Conservation (phyloP, 2,329 filamentous ascomycete genomes). For the Pyrenochaeta sp. region DNA sequence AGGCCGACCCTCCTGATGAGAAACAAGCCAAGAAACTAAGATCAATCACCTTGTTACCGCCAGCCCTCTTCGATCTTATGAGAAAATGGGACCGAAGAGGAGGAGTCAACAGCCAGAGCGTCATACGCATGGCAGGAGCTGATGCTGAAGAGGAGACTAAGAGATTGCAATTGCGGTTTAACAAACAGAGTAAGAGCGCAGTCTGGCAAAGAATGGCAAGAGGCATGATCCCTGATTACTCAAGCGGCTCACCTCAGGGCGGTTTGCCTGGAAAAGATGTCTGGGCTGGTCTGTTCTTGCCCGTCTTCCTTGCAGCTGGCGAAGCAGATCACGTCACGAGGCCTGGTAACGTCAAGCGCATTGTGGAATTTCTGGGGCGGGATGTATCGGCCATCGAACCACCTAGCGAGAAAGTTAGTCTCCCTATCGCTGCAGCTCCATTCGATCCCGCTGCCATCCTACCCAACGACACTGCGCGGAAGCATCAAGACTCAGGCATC, state of each 20-base stretch:
- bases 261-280: constrained; percentile 73
- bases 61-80: constrained; percentile 76
- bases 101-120: constrained; percentile 78
- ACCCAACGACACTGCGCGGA: constrained; percentile 26
- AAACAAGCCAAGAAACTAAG: constrained; percentile 60
- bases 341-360: constrained; percentile 73
- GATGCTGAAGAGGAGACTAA: constrained; percentile 71
- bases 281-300: constrained; percentile 76
- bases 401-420: constrained; percentile 44
- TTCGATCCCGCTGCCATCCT: constrained; percentile 46
- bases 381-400: constrained; percentile 43
- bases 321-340: constrained; percentile 79
- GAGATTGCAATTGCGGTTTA: constrained; percentile 75
- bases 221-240: constrained; percentile 71
- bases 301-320: constrained; percentile 80
- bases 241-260: constrained; percentile 60
- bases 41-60: constrained; percentile 72
- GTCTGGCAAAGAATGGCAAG: constrained; percentile 84
- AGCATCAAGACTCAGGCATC: constrained; percentile 45
- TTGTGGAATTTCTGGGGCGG: constrained; percentile 58
- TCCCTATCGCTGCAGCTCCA: constrained; percentile 61
- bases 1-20: constrained; percentile 68
- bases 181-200: constrained; percentile 80
- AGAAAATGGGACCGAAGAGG: constrained; percentile 80
- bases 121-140: constrained; percentile 76